Conservation (phyloP, 371 early-diverging fungal genomes). For the Cokeromyces recurvatus region DNA sequence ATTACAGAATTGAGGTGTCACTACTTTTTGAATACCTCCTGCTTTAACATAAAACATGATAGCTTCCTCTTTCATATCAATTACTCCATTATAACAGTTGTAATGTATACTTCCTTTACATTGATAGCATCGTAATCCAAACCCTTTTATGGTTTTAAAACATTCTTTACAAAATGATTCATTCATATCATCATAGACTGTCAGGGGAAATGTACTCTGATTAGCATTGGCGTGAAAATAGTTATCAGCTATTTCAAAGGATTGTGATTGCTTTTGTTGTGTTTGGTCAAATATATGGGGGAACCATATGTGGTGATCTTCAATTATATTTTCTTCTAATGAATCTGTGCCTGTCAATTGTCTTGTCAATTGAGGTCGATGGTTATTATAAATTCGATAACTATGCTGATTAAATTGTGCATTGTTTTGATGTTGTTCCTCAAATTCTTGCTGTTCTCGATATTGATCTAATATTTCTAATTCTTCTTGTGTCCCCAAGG, state of each 20-base stretch:
- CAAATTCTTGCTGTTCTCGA: slow-evolving; percentile 24
- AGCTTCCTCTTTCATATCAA: slow-evolving; percentile 24
- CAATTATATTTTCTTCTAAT: slow-evolving; percentile 3
- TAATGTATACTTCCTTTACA: slow-evolving; percentile 43
- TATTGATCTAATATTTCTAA: slow-evolving; percentile 20
- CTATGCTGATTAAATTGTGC: not conserved
- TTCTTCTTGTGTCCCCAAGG: slow-evolving; percentile 26
- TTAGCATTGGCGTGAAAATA: not conserved
- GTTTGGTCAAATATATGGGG: slow-evolving; percentile 33
- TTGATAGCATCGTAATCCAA: slow-evolving; percentile 52
- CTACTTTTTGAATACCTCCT: slow-evolving; percentile 42
- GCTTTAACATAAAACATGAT: slow-evolving; percentile 41
- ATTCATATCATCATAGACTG: slow-evolving; percentile 22
- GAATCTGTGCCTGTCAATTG: slow-evolving; percentile 1
- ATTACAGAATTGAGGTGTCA: slow-evolving; percentile 40
- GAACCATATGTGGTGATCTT: slow-evolving; percentile 40
- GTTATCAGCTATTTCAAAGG: slow-evolving; percentile 1
- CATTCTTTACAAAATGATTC: slow-evolving; percentile 48
- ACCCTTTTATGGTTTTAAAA: slow-evolving; percentile 40
- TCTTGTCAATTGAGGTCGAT: not conserved
- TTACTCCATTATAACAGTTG: slow-evolving; percentile 23
- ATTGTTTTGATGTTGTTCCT: slow-evolving; percentile 22
- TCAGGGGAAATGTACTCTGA: not conserved
- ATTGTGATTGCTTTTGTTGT: not conserved
- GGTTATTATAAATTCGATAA: not conserved